Conservation (phyloP, 1,284 basidiomycete species). For the Spongispora temasekensis region DNA sequence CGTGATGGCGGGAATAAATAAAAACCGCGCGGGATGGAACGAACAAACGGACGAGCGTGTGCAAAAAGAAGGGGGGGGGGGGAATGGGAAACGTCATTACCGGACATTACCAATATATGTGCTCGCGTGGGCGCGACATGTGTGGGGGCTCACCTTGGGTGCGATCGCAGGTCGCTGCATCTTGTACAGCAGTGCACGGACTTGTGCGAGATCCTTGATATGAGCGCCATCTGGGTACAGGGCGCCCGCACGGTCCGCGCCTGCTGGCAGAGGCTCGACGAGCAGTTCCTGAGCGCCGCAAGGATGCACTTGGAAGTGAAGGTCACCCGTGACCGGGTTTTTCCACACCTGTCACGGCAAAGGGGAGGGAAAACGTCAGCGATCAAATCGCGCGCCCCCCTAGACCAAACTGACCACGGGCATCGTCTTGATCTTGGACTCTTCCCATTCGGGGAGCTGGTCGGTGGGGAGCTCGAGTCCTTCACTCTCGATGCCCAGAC, state of each 20-base stretch:
- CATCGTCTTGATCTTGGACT: slow-evolving; percentile 63
- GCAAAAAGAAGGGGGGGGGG: too few species aligned
- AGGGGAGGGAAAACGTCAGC: too few species aligned
- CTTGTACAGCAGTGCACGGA: slow-evolving; percentile 63
- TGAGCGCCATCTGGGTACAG: slow-evolving; percentile 70
- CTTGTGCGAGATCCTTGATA: slow-evolving; percentile 60
- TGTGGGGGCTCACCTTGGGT: slow-evolving; percentile 45
- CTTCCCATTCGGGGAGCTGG: slow-evolving; percentile 67
- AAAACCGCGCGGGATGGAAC: too few species aligned
- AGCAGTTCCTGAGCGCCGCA: slow-evolving; percentile 52
- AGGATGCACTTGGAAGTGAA: slow-evolving; percentile 74
- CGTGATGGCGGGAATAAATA: not conserved
- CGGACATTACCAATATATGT: not conserved
- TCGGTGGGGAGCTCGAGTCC: slow-evolving; percentile 58
- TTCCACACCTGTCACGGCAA: slow-evolving; percentile 63
- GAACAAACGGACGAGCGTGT: not conserved
- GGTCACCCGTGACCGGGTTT: slow-evolving; percentile 69
- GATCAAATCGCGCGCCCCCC: too few species aligned
- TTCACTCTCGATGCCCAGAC: slow-evolving; percentile 71
- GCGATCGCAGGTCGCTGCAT: slow-evolving; percentile 77
- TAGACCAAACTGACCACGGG: slow-evolving; percentile 56
- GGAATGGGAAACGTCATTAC: not conserved
- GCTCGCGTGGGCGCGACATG: not conserved
- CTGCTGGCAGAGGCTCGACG: slow-evolving; percentile 58
- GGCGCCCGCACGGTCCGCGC: slow-evolving; percentile 42